Conservation (phyloP, 1,139 yeast species). For the Hanseniaspora gamundiae region DNA sequence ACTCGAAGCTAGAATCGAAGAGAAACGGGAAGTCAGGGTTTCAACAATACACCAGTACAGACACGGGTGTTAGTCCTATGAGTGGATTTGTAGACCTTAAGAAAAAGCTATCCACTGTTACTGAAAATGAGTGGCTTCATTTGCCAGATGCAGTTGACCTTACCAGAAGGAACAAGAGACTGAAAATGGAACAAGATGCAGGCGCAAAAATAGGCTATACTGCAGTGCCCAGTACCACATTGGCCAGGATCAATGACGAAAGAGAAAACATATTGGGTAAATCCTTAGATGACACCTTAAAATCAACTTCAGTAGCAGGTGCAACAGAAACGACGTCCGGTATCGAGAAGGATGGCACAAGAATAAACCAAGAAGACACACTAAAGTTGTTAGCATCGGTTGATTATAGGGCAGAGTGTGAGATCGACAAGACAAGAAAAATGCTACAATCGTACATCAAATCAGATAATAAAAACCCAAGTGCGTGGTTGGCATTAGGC, state of each 20-base stretch:
- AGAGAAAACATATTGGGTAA: constrained; percentile 25
- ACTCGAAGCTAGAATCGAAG: neutral
- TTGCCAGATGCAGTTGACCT: constrained; percentile 86
- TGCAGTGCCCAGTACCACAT: constrained; percentile 29
- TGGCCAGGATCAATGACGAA: constrained; percentile 27
- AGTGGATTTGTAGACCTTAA: constrained; percentile 47
- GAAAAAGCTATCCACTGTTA: constrained; percentile 43
- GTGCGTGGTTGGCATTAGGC: constrained; percentile 85
- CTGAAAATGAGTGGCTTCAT: constrained; percentile 65
- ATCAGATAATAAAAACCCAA: constrained; percentile 61
- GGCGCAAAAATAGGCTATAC: constrained; percentile 60
- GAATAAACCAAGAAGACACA: constrained; percentile 23
- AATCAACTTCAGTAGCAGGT: constrained; percentile 12
- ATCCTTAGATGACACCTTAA: constrained; percentile 22
- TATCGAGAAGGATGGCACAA: no score
- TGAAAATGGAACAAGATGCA: constrained; percentile 48
- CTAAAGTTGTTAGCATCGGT: constrained; percentile 26
- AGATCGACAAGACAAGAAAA: constrained; percentile 44
- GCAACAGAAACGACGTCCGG: no score
- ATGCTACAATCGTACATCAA: constrained; percentile 58
- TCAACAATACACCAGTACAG: constrained; percentile 13
- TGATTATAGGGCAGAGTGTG: constrained; percentile 24
- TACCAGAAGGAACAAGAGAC: constrained; percentile 67
- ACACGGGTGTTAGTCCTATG: constrained; percentile 20
- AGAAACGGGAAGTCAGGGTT: neutral